A percentile compares a stretch with the other conserved stretches of the same genome.
These are phyloP conservation scores for Penicillium brasilianum DNA, from an alignment of 2,329 filamentous ascomycete species.

Conservation along the genomic window DNA sequence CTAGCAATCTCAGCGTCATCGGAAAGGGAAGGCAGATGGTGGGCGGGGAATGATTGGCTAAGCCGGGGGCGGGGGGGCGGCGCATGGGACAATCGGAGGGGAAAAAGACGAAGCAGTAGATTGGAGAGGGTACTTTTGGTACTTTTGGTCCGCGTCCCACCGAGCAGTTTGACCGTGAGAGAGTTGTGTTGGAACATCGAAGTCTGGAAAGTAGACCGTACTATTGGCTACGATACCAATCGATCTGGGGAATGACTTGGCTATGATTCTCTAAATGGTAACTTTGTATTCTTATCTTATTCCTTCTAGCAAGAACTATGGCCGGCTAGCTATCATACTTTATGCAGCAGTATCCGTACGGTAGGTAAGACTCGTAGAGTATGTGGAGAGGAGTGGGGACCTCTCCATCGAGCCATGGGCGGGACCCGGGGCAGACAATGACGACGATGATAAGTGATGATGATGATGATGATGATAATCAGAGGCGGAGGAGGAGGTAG, in stretches of 20 bases:
- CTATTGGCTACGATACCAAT: background rate
- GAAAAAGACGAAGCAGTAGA: background rate
- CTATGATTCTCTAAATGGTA: background rate
- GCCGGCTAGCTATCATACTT: background rate
- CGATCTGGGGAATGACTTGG: background rate
- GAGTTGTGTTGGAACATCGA: too few relatives aligned
- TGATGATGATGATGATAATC: slow-evolving; percentile 20
- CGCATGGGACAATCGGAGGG: slow-evolving; percentile 9
- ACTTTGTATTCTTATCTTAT: background rate
- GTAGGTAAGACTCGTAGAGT: background rate
- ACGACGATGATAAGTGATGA: slow-evolving; percentile 23
- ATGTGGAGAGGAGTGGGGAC: slow-evolving; percentile 9
- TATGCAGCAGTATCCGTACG: too few relatives aligned
- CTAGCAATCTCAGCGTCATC: slow-evolving; percentile 24
- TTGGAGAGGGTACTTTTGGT: background rate
- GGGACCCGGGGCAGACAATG: slow-evolving; percentile 7
- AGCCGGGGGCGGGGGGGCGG: background rate
- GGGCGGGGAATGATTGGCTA: slow-evolving; percentile 18
- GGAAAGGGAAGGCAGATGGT: background rate
- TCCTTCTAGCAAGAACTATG: background rate
- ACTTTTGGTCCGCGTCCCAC: background rate
- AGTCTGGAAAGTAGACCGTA: background rate
- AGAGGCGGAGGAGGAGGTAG: background rate
- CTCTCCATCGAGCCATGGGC: slow-evolving; percentile 8
- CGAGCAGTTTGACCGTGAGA: too few relatives aligned